Evolutionary conservation across 768 basidiomycete species (phyloP).

Genomic region (Boletales sp.): DNA sequence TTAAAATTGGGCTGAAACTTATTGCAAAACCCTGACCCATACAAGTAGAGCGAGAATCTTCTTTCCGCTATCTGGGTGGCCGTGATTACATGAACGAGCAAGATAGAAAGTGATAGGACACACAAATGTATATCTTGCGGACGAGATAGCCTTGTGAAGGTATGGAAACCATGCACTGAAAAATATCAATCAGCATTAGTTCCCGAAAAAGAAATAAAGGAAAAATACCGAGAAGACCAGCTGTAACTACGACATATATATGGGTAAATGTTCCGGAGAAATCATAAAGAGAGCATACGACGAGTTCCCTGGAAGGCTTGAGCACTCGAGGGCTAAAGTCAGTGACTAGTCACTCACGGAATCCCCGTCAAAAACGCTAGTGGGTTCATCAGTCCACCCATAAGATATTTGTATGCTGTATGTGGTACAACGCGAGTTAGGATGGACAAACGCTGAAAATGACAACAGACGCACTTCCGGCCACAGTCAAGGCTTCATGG

Average conservation of each 20-base stretch:
- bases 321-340: too few species aligned
- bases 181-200: neutral
- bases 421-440: neutral
- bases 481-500: neutral
- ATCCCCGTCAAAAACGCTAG: neutral
- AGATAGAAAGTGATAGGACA: neutral
- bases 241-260: neutral
- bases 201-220: too few species aligned
- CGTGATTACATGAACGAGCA: neutral
- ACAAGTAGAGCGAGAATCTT: too few species aligned
- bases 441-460: neutral
- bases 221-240: neutral
- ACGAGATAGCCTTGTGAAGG: neutral
- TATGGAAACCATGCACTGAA: neutral
- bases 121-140: conserved; percentile 1
- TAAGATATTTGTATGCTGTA: neutral
- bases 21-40: too few species aligned
- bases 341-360: neutral
- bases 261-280: neutral
- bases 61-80: neutral
- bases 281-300: too few species aligned
- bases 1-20: too few species aligned
- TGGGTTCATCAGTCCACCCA: neutral
- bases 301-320: neutral
- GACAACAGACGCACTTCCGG: neutral